Conservation (phyloP, 176 grass and related monocot species). For the Ampelocalamus luodianensis region DNA sequence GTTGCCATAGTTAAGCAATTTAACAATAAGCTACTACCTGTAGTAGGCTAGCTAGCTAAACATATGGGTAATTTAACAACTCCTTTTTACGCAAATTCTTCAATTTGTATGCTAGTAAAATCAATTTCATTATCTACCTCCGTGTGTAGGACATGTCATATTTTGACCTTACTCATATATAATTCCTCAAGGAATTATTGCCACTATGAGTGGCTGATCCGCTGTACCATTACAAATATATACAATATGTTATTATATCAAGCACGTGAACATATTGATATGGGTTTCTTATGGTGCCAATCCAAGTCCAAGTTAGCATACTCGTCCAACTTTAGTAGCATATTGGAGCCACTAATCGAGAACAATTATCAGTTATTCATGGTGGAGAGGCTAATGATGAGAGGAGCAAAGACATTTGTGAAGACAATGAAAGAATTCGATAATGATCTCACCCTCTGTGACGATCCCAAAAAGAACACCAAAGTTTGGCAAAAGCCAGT, state of each 20-base stretch:
- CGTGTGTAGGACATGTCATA: background rate
- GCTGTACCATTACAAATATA: too few species aligned
- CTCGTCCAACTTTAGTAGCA: slow-evolving; percentile 81
- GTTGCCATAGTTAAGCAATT: background rate
- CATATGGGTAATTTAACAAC: background rate
- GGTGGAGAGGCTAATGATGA: slow-evolving; percentile 85
- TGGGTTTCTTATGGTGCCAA: slow-evolving; percentile 23
- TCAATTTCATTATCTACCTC: background rate
- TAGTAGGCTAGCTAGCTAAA: background rate
- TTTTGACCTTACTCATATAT: background rate
- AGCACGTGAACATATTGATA: background rate
- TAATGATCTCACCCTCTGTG: slow-evolving; percentile 75
- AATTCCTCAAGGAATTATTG: background rate
- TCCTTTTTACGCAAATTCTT: slow-evolving; percentile 9
- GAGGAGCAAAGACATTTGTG: slow-evolving; percentile 75
- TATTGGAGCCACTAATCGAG: slow-evolving; percentile 71
- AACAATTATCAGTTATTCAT: slow-evolving; percentile 97
- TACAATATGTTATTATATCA: background rate
- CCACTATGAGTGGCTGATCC: background rate
- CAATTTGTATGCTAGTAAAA: background rate
- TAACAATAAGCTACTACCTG: slow-evolving; percentile 9
- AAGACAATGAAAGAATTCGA: slow-evolving; percentile 92
- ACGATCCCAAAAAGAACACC: slow-evolving; percentile 90
- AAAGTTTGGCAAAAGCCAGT: slow-evolving; percentile 84
- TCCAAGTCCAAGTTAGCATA: too few species aligned